These are phyloP conservation scores for Pseudogymnoascus sp. DNA, from an alignment of 2,329 filamentous ascomycete species.

Conservation along the genomic window DNA sequence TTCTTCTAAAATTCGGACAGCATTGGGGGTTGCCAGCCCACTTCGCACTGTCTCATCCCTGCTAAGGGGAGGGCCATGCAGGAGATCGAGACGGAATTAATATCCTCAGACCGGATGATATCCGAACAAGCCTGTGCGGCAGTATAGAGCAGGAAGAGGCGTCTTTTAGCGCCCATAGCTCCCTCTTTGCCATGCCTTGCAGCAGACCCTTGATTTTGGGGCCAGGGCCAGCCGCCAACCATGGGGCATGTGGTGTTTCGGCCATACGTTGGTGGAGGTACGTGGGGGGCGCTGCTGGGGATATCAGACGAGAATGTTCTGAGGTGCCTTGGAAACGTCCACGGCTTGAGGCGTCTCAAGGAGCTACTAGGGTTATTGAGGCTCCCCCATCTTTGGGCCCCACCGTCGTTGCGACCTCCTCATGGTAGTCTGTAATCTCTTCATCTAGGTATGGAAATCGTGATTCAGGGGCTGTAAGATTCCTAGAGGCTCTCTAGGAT, in stretches of 20 bases:
- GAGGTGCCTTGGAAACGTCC: background rate
- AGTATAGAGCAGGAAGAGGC: background rate
- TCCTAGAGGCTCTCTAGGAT: too few relatives aligned
- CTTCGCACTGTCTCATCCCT: background rate
- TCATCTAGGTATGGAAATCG: background rate
- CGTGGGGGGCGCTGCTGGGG: background rate
- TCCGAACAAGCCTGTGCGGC: background rate
- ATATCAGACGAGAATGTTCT: conserved; percentile 2
- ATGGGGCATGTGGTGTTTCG: background rate
- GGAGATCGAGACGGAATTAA: background rate
- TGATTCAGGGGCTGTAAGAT: too few relatives aligned
- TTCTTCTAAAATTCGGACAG: background rate
- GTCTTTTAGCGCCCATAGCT: conserved; percentile 2
- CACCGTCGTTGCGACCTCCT: background rate
- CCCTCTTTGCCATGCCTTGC: background rate
- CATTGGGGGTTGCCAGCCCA: background rate
- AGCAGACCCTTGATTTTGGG: background rate
- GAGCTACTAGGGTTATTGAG: background rate
- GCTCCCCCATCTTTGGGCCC: background rate
- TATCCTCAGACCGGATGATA: background rate
- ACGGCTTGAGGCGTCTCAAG: background rate
- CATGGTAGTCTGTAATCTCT: background rate
- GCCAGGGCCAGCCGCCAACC: background rate
- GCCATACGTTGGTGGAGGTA: background rate
- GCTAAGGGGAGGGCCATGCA: background rate